Percentiles rank a stretch among this genome's conserved stretches.
phyloP scores from a whole-genome alignment of 257 asterid species.

The Nicotiana attenuata region DNA sequence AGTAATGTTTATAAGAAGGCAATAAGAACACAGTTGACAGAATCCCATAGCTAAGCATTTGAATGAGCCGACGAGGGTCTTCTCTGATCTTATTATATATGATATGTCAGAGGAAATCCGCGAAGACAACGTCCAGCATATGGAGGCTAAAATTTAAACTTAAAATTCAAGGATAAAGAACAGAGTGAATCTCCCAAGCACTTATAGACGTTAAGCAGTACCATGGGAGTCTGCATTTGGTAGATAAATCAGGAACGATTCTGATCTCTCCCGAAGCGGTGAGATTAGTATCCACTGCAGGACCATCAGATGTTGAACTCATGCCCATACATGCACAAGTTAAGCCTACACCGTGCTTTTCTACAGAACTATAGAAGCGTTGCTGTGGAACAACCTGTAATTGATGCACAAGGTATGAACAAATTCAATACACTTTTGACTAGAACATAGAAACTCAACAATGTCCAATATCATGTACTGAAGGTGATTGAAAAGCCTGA shows the following conservation, averaged over 20 bases:
- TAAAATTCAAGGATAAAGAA: background rate
- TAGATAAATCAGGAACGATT: conserved; percentile 73
- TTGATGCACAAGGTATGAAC: conserved; percentile 1
- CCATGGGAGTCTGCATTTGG: conserved; percentile 77
- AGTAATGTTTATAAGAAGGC: background rate
- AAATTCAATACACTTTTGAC: background rate
- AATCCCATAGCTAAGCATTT: background rate
- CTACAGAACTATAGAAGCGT: conserved; percentile 54
- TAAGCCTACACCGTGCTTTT: conserved; percentile 75
- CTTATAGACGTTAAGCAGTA: conserved; percentile 14
- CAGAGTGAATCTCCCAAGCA: background rate
- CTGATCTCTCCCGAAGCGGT: conserved; percentile 82
- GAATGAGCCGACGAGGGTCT: background rate
- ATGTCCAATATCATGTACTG: background rate
- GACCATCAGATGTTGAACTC: conserved; percentile 67
- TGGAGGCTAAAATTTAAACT: background rate
- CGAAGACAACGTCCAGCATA: background rate
- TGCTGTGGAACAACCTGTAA: conserved; percentile 65
- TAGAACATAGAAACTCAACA: background rate
- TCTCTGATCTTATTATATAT: background rate
- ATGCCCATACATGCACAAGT: conserved; percentile 73
- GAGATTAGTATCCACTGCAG: conserved; percentile 75
- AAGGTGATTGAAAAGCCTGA: background rate
- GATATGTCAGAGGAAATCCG: background rate
- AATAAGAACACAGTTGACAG: background rate